These are phyloP conservation scores for sunflower (Helianthus annuus) DNA, from an alignment of 129 eudicot species.

Conservation along the genomic window DNA sequence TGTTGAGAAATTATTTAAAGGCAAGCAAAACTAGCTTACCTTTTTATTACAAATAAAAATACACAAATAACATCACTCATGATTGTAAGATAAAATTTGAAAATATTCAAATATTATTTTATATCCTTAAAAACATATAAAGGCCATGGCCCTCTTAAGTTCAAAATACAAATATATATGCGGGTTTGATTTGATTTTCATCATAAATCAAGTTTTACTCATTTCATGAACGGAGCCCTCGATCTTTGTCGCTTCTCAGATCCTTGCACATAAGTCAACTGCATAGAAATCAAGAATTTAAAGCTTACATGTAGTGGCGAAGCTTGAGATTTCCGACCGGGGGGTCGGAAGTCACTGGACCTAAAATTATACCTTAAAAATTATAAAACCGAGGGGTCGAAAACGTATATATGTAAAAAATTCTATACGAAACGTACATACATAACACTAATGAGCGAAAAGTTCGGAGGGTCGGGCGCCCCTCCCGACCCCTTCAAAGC, in stretches of 20 bases:
- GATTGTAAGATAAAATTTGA: slow-evolving; percentile 16
- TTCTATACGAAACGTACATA: too few relatives aligned
- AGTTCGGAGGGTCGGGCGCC: too few relatives aligned
- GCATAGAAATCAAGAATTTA: slow-evolving; percentile 1
- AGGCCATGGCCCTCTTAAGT: slow-evolving; percentile 25
- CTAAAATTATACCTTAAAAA: too few relatives aligned
- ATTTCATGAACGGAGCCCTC: slow-evolving; percentile 52
- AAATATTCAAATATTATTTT: slow-evolving; percentile 18
- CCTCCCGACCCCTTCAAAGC: too few relatives aligned
- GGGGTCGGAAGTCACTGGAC: too few relatives aligned
- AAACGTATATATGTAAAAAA: too few relatives aligned
- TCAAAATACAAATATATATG: slow-evolving; percentile 32
- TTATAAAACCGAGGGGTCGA: too few relatives aligned
- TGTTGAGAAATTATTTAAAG: slow-evolving; percentile 7
- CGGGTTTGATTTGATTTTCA: slow-evolving; percentile 15
- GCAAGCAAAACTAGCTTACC: slow-evolving; percentile 22
- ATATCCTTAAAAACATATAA: slow-evolving; percentile 27
- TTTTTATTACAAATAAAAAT: slow-evolving; percentile 18
- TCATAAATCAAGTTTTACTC: slow-evolving; percentile 25
- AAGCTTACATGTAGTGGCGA: too few relatives aligned
- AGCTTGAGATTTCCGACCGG: too few relatives aligned
- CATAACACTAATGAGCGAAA: too few relatives aligned
- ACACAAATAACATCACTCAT: slow-evolving; percentile 40
- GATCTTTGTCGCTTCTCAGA: slow-evolving; percentile 45
- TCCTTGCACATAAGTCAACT: slow-evolving; percentile 41